Percentiles rank a stretch among this genome's conserved stretches.
Conservation (phyloP, 2,329 filamentous ascomycete genomes). For the Talaromyces sp. region DNA sequence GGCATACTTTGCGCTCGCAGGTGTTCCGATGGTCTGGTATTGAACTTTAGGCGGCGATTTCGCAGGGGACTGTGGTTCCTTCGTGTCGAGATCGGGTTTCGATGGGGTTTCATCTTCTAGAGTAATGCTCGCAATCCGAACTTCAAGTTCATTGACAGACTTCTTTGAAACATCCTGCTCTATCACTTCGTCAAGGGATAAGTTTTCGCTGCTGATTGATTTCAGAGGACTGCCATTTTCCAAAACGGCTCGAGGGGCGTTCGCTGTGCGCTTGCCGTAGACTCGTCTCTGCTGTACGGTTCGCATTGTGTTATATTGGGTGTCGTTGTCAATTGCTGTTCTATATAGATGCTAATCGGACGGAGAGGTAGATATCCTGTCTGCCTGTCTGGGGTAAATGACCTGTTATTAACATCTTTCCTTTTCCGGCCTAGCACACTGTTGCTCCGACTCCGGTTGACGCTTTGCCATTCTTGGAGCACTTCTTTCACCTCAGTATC, state of each 20-base stretch:
- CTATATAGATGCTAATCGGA: not conserved
- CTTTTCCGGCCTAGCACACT: slow-evolving; percentile 7
- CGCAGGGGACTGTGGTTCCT: not conserved
- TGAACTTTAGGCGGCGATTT: not conserved
- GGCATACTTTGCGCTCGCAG: not conserved
- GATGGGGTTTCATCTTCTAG: slow-evolving; percentile 18
- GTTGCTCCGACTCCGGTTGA: not conserved
- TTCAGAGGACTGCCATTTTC: slow-evolving; percentile 20
- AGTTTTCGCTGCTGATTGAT: not conserved
- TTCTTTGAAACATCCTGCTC: slow-evolving; percentile 23
- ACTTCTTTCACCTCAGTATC: too few species aligned
- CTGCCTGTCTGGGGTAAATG: not conserved
- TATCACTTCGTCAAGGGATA: not conserved
- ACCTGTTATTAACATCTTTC: slow-evolving; percentile 16
- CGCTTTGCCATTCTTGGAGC: not conserved
- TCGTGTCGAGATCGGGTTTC: not conserved
- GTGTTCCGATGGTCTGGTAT: slow-evolving; percentile 1
- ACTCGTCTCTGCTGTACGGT: slow-evolving; percentile 17
- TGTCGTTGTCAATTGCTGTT: not conserved
- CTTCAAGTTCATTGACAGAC: slow-evolving; percentile 20
- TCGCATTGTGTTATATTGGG: not conserved
- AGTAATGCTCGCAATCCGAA: slow-evolving; percentile 29
- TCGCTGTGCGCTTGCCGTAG: slow-evolving; percentile 20
- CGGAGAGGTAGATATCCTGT: not conserved
- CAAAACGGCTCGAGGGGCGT: slow-evolving; percentile 19